Evolutionary conservation across 345 rosid genomes (phyloP), one percentile per base, ranked within the genome.

Genomic region (Mangifera indica): DNA sequence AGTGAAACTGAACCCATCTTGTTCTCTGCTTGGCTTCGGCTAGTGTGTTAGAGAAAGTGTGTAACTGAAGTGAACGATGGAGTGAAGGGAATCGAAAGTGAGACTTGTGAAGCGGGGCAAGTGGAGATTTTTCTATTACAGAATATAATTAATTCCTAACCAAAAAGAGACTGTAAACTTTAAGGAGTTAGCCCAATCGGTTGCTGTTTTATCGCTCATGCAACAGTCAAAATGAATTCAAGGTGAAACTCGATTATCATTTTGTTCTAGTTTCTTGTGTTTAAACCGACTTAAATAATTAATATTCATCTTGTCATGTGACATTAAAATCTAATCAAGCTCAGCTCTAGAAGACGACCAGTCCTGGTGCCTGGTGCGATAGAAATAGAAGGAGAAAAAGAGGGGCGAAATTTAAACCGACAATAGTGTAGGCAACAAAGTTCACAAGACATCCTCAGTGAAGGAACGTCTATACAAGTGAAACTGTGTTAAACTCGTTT

Each of bases 1-100:
- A 94, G 78, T 0, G 98, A 91, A 1, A 92, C 97, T 10, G 99
- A 86, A 60, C 98, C 98, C 99, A 93, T 92, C 71, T 74, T 67
- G 60, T 7, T 21, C 21, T 67, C 32, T 3, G 51, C 32, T 37
- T 34, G 60, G 60, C 72, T 51, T 66, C 60, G 53, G 56, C 49
- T 18, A 15, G 65, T 25, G 51, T 34, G 61, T 22, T 32, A 46
- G 53, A 49, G 51, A 49, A 42, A 7, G 32, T 11, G 18, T 12
- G 21, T 20, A 18, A 21, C 11, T 2, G 37, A 58, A 37, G 42
- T 29, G 24, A 10, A 29, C 56, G 52, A 59, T 55, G 9, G 17
- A n/a, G 15, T n/a, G 2, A 21, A 46, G 66, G 0, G 42, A 14
- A 40, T 7, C 18, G 10, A 20, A 4, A 45, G 76, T 11, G 71